These are phyloP conservation scores for Calonectria pteridis DNA, from an alignment of 2,329 filamentous ascomycete species.

Conservation along the genomic window DNA sequence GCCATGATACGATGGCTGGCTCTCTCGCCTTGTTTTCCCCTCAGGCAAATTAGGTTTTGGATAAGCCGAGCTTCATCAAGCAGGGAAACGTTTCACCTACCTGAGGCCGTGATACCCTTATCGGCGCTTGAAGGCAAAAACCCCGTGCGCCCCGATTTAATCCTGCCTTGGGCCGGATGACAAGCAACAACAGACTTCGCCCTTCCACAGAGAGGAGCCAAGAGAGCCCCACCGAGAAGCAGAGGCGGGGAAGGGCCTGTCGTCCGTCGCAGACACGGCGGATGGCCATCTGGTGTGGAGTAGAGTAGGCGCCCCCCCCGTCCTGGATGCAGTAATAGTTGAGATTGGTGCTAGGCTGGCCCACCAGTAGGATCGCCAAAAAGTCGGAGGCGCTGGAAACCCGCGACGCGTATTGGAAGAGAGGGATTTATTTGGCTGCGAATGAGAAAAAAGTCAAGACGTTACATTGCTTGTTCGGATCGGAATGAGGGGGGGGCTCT, in stretches of 20 bases:
- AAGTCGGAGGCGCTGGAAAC: neutral
- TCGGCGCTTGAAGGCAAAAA: slow-evolving; percentile 6
- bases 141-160: slow-evolving; percentile 7
- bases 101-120: slow-evolving; percentile 7
- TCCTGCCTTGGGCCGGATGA: slow-evolving; percentile 1
- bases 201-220: neutral
- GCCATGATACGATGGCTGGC: neutral
- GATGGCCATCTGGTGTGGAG: neutral
- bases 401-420: slow-evolving; percentile 1
- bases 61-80: neutral
- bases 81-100: neutral
- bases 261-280: neutral
- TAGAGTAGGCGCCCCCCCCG: neutral
- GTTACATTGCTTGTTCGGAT: slow-evolving; percentile 1
- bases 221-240: neutral
- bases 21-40: neutral
- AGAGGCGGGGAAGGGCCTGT: neutral
- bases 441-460: slow-evolving; percentile 1
- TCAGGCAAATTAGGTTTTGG: neutral
- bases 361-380: slow-evolving; percentile 1
- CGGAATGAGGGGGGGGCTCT: neutral
- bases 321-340: slow-evolving; percentile 8
- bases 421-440: slow-evolving; percentile 9
- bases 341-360: slow-evolving; percentile 4
- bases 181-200: slow-evolving; percentile 10